Base-by-base conservation (phyloP, 805 yeast genomes). In the Candida palmyrensis region DNA sequence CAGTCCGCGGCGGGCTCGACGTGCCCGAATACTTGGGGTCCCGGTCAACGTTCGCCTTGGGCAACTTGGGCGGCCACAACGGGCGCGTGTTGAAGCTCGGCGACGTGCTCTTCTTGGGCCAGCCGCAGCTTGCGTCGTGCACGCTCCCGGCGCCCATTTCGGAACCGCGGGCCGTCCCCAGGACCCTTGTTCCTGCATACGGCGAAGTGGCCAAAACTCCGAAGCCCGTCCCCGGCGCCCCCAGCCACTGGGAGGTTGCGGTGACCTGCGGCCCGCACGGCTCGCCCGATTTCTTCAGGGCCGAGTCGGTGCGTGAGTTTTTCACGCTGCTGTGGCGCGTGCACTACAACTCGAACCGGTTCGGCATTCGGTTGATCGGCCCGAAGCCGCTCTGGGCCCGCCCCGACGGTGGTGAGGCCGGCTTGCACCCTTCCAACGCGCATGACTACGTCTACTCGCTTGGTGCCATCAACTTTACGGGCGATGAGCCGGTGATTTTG, bases 261-360 rank as follows among this genome's bases (percentile, higher is more conserved):
- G 96, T 89, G 29, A 87, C 96, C 8, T 81, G 94, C 57, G 98
- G 98, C 35, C 98, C 98, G 17, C 97, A 90, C 58, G 97, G 97
- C 1, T 77, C 96, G 4, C 97, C 97, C 13, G 98, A 90, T 57
- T 87, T 89, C 61, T 92, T 92, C 70, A 74, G 75, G 35, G 57
- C 70, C 8, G 95, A 84, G 54, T 76, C 85, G 9, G 77, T 87
- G 12, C 66, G 69, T 22, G 83, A 80, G 35, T 89, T 90, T 62
- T 87, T 90, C 54, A 49, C 69, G 4, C 71, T 77, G 33, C 75
- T 73, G 40, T 90, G 97, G 97, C 90, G 88, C 59, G 88, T 90
- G 32, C 97, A 92, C 57, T 92, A 92, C 70, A 90, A 90, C 63
- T 89, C 97, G 20, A 90, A 90, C 64, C 76, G 98, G 57, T 90